Evolutionary conservation across 805 yeast species (phyloP), one percentile per base, ranked within the genome.

Genomic region (Brettanomyces bruxellensis): DNA sequence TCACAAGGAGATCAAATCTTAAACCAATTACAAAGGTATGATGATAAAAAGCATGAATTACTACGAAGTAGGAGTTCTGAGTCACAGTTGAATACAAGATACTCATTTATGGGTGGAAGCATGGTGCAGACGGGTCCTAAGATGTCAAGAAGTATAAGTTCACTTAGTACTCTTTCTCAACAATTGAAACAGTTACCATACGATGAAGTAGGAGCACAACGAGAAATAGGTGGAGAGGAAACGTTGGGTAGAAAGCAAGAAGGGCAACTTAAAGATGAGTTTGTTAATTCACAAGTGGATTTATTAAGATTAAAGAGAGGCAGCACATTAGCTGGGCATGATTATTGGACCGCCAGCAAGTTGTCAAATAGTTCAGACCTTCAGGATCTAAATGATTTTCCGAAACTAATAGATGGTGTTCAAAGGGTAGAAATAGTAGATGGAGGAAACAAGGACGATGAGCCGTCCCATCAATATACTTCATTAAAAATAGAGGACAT

Each of bases 1-100:
- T 60, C 68, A 4, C 67, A 63, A 42, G 66, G 67, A 1, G 66
- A 61, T 45, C 67, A 64, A 48, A 50, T 64, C 24, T 41, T 64
- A 37, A 58, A 59, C 44, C 69, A 64, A 49, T 54, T 64, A 18
- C 57, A 62, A n/a, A 61, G 57, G 43, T 64, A 60, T 46, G 69
- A 64, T 47, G 53, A 55, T 36, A 51, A 57, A 23, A 63, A 62
- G 37, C 52, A 55, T 39, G 55, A 47, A 22, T 25, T 40, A 34
- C 25, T 25, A 7, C 22, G 44, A 28, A 41, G 38, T 32, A 11
- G 25, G 12, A 41, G 44, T 18, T 25, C 34, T 9, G 42, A 40
- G 22, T 40, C 42, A 13, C 42, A 40, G 34, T 14, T 40, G 25
- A 25, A 22, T 18, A 28, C 11, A 9, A 28, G 32, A 28, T 28